Conservation (phyloP, 2,329 filamentous ascomycete species). For the Trichoderma atroviride region DNA sequence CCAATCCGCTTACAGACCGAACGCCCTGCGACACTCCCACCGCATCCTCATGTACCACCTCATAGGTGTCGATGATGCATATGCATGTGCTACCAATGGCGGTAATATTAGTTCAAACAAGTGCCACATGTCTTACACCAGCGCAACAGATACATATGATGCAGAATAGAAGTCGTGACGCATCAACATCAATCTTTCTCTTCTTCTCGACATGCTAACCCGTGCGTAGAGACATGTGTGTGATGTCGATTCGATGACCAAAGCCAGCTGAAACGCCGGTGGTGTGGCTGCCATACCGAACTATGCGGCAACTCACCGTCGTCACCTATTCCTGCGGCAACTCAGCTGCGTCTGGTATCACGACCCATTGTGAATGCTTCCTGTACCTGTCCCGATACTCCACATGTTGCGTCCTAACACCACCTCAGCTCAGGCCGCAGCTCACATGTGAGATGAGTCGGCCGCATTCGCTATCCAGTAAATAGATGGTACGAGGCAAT, state of each 20-base stretch:
- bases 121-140: slow-evolving; percentile 1
- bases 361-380: not conserved
- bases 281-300: not conserved
- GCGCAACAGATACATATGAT: not conserved
- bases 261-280: not conserved
- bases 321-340: not conserved
- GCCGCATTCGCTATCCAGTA: not conserved
- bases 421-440: not conserved
- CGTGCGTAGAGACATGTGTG: not conserved
- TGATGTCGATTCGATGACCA: not conserved
- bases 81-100: not conserved
- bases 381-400: not conserved
- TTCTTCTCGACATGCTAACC: not conserved
- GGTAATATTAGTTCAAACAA: not conserved
- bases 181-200: not conserved
- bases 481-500: slow-evolving; percentile 4
- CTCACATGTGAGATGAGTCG: not conserved
- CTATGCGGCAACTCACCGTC: not conserved
- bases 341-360: not conserved
- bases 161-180: not conserved
- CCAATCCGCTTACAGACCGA: slow-evolving; percentile 17
- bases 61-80: not conserved
- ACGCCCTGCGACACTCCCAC: slow-evolving; percentile 12
- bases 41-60: not conserved
- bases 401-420: not conserved